Evolutionary conservation across 352 stramenopile genomes (phyloP).

Genomic region (Phytophthora meadii): DNA sequence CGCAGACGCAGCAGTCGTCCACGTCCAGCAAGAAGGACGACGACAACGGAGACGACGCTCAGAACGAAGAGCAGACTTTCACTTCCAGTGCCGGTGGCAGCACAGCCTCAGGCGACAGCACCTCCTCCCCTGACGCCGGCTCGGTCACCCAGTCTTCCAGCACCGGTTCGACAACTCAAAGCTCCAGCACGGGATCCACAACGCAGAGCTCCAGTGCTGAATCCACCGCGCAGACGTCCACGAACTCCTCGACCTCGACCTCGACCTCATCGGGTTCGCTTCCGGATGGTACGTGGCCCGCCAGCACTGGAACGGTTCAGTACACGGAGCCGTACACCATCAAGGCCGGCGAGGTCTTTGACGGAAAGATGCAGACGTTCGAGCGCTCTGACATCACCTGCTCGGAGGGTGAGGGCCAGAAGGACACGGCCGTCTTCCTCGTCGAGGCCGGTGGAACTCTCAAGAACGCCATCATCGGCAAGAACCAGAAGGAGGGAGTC

Average conservation of each 20-base stretch:
- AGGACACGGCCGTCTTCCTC: conserved; percentile 44
- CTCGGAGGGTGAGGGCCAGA: conserved; percentile 31
- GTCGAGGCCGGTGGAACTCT: conserved; percentile 33
- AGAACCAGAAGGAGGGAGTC: conserved; percentile 22
- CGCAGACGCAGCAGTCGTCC: conserved; percentile 19
- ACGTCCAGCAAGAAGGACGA: conserved; percentile 10
- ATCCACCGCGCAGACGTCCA: conserved; percentile 2
- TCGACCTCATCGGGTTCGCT: conserved; percentile 3
- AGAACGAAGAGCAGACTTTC: conserved; percentile 6
- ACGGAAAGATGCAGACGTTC: conserved; percentile 62
- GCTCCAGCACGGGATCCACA: conserved; percentile 5
- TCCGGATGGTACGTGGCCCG: conserved; percentile 14
- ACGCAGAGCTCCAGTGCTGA: conserved; percentile 1
- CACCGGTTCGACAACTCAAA: conserved; percentile 1
- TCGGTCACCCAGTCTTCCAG: conserved; percentile 1
- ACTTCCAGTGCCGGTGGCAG: conserved; percentile 6
- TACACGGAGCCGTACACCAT: conserved; percentile 35
- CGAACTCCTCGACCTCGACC: conserved; percentile 1
- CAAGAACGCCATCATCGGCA: conserved; percentile 32
- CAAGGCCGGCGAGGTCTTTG: conserved; percentile 36
- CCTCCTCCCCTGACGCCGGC: not conserved
- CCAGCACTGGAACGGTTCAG: conserved; percentile 16
- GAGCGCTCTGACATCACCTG: conserved; percentile 58
- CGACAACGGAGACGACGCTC: not conserved
- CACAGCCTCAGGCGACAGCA: not conserved